A percentile compares a stretch with the other conserved stretches of the same genome.
Conservation (phyloP, 208 protist genomes). For the Wallacemonas rigidus region DNA sequence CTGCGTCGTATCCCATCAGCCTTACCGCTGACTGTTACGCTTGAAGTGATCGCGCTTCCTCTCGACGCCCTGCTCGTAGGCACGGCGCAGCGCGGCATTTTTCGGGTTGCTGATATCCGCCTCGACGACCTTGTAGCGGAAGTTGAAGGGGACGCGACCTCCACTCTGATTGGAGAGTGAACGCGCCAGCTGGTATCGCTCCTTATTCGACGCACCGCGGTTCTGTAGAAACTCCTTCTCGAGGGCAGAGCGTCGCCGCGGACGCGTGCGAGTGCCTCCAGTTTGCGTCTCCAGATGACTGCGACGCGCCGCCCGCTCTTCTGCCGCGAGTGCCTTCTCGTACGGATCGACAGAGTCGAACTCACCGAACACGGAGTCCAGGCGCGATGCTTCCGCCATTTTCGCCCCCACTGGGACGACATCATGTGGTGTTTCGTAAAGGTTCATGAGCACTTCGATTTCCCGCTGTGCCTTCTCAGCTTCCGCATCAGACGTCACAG, state of each 20-base stretch:
- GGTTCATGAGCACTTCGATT: slow-evolving; percentile 56
- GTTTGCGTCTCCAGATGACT: slow-evolving; percentile 3
- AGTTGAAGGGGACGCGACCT: slow-evolving; percentile 84
- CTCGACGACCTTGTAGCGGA: slow-evolving; percentile 84
- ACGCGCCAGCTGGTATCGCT: slow-evolving; percentile 62
- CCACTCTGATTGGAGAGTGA: slow-evolving; percentile 68
- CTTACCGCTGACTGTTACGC: not conserved
- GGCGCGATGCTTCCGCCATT: slow-evolving; percentile 59
- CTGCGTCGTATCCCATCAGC: not conserved
- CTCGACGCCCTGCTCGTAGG: slow-evolving; percentile 51
- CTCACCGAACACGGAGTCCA: slow-evolving; percentile 66
- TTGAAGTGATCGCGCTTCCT: slow-evolving; percentile 53
- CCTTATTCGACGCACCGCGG: slow-evolving; percentile 64
- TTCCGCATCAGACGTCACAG: not conserved
- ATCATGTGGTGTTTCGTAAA: slow-evolving; percentile 73
- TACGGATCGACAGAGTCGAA: slow-evolving; percentile 76
- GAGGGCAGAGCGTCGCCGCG: slow-evolving; percentile 42
- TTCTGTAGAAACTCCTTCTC: slow-evolving; percentile 62
- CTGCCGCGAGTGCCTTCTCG: slow-evolving; percentile 19
- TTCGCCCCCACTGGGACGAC: slow-evolving; percentile 66
- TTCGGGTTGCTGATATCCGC: slow-evolving; percentile 75
- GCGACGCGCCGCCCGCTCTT: slow-evolving; percentile 25
- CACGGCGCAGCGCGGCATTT: slow-evolving; percentile 48
- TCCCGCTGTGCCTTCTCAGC: not conserved
- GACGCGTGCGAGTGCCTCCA: slow-evolving; percentile 19